Base-by-base conservation (phyloP, 352 stramenopile genomes). In the Discostella stelligera region DNA sequence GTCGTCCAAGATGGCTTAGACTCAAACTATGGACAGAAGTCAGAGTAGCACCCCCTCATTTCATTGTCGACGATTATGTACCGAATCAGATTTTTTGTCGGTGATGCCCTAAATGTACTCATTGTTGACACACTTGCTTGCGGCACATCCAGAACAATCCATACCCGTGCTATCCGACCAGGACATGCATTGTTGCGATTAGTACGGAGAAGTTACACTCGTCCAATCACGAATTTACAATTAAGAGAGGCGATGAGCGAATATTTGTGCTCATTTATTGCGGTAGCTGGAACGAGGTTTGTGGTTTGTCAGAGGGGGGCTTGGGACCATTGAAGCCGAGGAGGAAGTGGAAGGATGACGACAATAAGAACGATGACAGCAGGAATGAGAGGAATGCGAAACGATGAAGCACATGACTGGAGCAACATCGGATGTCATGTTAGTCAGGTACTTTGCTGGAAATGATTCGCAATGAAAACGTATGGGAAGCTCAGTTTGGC, bases 261-360 rank as follows among this genome's bases (percentile, higher is more conserved):
- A 54, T 92, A 88, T 92, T 21, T 49, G 79, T 23, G 71, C 82
- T 39, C 79, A 90, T 76, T 69, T 91, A 73, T 82, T 88, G n/a
- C n/a, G 55, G 77, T 93, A 16, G 59, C 75, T 9, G 81, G 91
- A 64, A 80, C 80, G n/a, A 70, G 18, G 48, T 90, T 39, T 80
- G 80, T 54, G 88, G 88, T 32, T 71, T 89, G n/a, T 32, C 83
- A 4, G 74, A 83, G 41, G 86, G 84, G 39, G 84, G 91, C 70
- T 65, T 91, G 30, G 88, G 88, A 49, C 75, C 85, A 27, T 75
- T 93, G 23, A 79, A 79, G 16, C 65, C 73, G 27, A 67, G 77
- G 11, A 41, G 21, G n/a, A 46, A 27, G 53, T 61, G n/a, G 25
- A 64, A 76, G 18, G 25, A 87, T 10, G 77, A 77, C 2, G 66